phyloP scores from a whole-genome alignment of 2,329 filamentous ascomycete species.

The Phaeomoniella chlamydospora region DNA sequence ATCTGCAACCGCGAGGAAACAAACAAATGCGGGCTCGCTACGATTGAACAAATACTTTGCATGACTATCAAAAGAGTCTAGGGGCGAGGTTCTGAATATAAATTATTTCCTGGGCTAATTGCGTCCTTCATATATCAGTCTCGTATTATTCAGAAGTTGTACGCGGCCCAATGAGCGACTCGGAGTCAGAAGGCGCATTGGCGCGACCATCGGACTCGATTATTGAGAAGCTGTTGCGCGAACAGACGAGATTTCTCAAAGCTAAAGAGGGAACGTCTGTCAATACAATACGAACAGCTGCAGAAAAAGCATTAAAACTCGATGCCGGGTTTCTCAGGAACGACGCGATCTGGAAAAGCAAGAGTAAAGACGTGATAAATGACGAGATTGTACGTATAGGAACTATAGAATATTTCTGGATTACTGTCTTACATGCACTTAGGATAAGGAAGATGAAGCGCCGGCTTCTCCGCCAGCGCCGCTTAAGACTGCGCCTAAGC shows the following conservation, averaged over 20 bases:
- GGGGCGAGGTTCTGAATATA: too few relatives aligned
- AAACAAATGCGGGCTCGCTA: too few relatives aligned
- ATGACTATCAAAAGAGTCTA: too few relatives aligned
- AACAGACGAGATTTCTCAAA: conserved; percentile 22
- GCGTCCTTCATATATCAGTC: too few relatives aligned
- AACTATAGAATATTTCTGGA: neutral
- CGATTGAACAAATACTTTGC: too few relatives aligned
- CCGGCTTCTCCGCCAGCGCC: conserved; percentile 3
- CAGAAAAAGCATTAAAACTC: conserved; percentile 37
- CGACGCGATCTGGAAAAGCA: conserved; percentile 37
- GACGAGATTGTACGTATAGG: conserved; percentile 31
- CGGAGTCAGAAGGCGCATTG: neutral
- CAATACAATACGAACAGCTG: conserved; percentile 38
- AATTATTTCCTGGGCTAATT: too few relatives aligned
- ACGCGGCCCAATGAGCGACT: conserved; percentile 17
- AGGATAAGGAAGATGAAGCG: conserved; percentile 19
- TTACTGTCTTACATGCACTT: conserved; percentile 1
- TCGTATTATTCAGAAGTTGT: too few relatives aligned
- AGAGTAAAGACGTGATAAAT: conserved; percentile 38
- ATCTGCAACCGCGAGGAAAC: too few relatives aligned
- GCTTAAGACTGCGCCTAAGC: conserved; percentile 6
- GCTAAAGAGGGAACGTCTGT: conserved; percentile 38
- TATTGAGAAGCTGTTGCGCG: neutral
- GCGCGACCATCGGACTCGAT: neutral
- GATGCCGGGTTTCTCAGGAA: conserved; percentile 40